Evolutionary conservation across 306 rosid genomes (phyloP), one percentile per base, ranked within the genome.

Genomic region (Fragaria iinumae): DNA sequence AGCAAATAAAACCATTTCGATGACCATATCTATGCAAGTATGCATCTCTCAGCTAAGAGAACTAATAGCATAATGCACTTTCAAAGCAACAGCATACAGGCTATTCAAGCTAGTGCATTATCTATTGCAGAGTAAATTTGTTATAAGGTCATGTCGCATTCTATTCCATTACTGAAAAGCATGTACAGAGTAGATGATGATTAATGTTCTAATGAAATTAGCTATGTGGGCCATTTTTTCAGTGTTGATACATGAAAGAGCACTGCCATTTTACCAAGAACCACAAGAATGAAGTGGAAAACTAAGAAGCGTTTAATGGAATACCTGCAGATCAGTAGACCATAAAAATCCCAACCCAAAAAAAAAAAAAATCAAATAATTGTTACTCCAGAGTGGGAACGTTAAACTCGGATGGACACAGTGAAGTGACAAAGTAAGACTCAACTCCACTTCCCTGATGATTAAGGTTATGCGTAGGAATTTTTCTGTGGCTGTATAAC

Each of bases 221-320:
- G 41, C 32, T 32, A 16, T 27, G 43, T 63, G 43, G 34, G 10
- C 21, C 44, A 34, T 64, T 32, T 14, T 36, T 6, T 14, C 43
- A 10, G 25, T 17, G 70, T 9, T 36, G 27, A 65, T 65, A 11
- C 9, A 67, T 20, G 8, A 20, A 67, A 67, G 44, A 63, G 68
- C 39, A 63, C 16, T 29, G 44, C 12, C 11, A 16, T 14, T 32
- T 63, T 32, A 32, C n/a, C 16, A 36, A 36, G 29, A 38, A 72
- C n/a, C 48, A 72, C 66, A 72, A 72, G 3, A 71, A 21, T 20
- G 76, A 72, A 52, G 32, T 20, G 14, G 6, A 25, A 59, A 27
- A 47, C 18, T 64, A 64, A 18, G 32, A 60, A 60, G 44, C 4
- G 47, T 5, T 21, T 2, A 45, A 45, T 44, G n/a, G 10, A 69